Evolutionary conservation across 2,329 filamentous ascomycete genomes (phyloP), one percentile per base, ranked within the genome.

Genomic region (Chaetomium sp.): DNA sequence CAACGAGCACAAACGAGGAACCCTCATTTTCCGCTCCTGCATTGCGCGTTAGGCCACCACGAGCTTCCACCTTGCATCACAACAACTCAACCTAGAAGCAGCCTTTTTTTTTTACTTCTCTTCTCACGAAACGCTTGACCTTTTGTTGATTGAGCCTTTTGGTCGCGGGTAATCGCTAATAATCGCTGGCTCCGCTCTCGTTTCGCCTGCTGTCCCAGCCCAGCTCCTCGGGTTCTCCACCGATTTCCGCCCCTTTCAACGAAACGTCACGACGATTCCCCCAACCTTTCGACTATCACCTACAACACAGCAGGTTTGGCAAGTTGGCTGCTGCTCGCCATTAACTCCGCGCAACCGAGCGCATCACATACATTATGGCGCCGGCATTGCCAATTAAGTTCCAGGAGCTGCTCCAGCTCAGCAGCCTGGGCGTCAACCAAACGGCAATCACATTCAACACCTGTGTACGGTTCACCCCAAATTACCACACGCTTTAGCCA

Each of bases 381-480:
- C 67, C 59, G 54, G 57, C 67, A 50, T 60, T 71, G 54, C 70
- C 70, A 52, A 72, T 71, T 67, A 72, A 71, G 65, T 70, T 72
- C 67, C 69, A 69, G 66, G 71, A 73, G 69, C 68, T 72, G 64
- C 65, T 71, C 60, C 70, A 72, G 67, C 70, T 72, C 61, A 69
- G 68, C 57, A 69, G 67, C 62, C 62, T 69, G 46, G 69, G 69
- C 56, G 64, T 72, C 54, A 68, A 70, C 62, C 69, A 65, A 59
- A 63, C 64, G 56, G 72, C 71, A 67, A 91, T 94, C 79, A 86
- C 88, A 69, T 94, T 92, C 79, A 91, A 91, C 74, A 87, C 87
- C 72, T 91, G 88, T 78, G 87, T 91, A 80, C 76, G 85, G 79
- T 37, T 53, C 59, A 40, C 33, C 34, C 32, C 32, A 27, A 34